A percentile compares a stretch with the other conserved stretches of the same genome.
phyloP scores from a whole-genome alignment of 192 early-diverging fungal genomes.

The Mortierella antarctica region DNA sequence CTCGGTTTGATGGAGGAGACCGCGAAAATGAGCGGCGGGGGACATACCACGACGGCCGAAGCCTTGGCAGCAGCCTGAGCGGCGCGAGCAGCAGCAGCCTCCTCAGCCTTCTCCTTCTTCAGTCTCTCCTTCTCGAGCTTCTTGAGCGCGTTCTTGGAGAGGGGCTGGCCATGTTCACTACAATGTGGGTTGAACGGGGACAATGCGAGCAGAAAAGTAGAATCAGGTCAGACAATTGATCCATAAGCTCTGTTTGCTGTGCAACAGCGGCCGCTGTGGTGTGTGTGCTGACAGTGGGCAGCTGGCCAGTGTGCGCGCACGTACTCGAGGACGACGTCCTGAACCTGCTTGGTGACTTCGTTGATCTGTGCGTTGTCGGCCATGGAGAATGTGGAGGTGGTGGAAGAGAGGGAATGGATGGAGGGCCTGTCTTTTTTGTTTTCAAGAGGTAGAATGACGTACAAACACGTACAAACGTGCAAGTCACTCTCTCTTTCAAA shows the following conservation, averaged over 20 bases:
- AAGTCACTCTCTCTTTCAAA: neutral
- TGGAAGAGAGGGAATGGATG: neutral
- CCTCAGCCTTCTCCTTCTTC: constrained; percentile 82
- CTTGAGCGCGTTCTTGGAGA: constrained; percentile 93
- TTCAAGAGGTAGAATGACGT: constrained; percentile 1
- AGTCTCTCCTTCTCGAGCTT: constrained; percentile 92
- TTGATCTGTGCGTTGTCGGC: constrained; percentile 35
- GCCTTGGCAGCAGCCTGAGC: constrained; percentile 69
- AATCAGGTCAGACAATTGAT: too few species aligned
- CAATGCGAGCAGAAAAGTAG: neutral
- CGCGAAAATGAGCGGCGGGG: neutral
- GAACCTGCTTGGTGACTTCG: constrained; percentile 49
- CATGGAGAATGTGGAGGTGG: constrained; percentile 14
- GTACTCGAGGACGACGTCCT: constrained; percentile 50
- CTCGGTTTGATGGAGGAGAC: neutral
- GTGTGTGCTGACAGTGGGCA: too few species aligned
- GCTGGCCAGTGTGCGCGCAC: neutral
- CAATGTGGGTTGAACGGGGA: neutral
- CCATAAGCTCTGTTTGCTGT: too few species aligned
- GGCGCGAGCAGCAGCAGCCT: constrained; percentile 77
- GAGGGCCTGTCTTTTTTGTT: neutral
- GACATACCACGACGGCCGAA: constrained; percentile 24
- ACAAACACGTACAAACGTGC: constrained; percentile 22
- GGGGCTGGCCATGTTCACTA: constrained; percentile 86
- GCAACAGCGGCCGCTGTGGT: too few species aligned